Conservation (phyloP, 345 rosid genomes). For the Citrus hindsii region DNA sequence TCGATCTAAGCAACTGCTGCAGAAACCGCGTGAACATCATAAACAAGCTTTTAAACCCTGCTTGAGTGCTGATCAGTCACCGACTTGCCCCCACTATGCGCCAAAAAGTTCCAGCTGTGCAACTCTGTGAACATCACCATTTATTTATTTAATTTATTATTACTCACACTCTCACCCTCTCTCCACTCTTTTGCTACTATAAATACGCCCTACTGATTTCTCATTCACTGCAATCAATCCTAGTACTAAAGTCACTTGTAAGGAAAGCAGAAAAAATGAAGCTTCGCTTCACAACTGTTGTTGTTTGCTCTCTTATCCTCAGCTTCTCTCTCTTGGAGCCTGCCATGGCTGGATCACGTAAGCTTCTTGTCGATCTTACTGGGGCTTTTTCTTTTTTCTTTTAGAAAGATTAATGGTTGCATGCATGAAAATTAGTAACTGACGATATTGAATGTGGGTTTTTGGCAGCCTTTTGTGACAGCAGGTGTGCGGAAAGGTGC, state of each 20-base stretch:
- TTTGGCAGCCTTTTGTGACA: constrained; percentile 35
- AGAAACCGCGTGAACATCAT: not conserved
- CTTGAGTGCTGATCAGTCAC: not conserved
- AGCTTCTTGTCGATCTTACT: not conserved
- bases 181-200: not conserved
- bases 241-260: not conserved
- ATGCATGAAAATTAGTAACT: no score
- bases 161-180: not conserved
- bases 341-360: not conserved
- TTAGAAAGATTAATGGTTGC: no score
- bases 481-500: constrained; percentile 67
- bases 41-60: no score
- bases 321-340: not conserved
- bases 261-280: not conserved
- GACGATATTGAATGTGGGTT: no score
- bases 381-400: not conserved
- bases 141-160: no score
- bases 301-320: not conserved
- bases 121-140: no score
- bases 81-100: not conserved
- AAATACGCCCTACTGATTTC: not conserved
- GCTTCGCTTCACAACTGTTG: not conserved
- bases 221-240: not conserved
- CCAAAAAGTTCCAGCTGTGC: not conserved
- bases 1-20: not conserved